phyloP scores from a whole-genome alignment of 371 early-diverging fungal species.

The Circinella minor region DNA sequence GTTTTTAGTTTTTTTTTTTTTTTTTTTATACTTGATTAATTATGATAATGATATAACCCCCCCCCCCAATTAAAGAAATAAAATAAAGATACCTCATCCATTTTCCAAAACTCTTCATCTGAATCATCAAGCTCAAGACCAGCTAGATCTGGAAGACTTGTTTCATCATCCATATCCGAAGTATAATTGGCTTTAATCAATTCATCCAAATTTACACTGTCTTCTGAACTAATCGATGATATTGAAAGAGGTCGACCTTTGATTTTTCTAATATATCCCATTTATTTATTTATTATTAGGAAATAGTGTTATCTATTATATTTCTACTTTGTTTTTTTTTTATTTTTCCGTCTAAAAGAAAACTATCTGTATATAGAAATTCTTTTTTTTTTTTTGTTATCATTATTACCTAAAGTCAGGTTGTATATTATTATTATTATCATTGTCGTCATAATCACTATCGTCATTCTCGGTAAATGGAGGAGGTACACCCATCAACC shows the following conservation, averaged over 20 bases:
- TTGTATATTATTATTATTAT: constrained; percentile 11
- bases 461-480: neutral
- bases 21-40: too few species aligned
- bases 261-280: constrained; percentile 2
- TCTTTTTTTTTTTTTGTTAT: too few species aligned
- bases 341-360: too few species aligned
- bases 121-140: constrained; percentile 50
- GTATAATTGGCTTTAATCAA: constrained; percentile 48
- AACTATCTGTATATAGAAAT: too few species aligned
- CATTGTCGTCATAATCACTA: constrained; percentile 12
- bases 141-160: constrained; percentile 40
- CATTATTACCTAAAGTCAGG: neutral
- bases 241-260: constrained; percentile 41
- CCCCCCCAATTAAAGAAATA: too few species aligned
- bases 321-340: too few species aligned
- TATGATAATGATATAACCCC: too few species aligned
- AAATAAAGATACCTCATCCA: constrained; percentile 34
- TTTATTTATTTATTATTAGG: neutral
- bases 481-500: constrained; percentile 28
- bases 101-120: constrained; percentile 52
- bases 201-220: constrained; percentile 50
- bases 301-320: too few species aligned
- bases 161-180: constrained; percentile 47
- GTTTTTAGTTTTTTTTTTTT: neutral
- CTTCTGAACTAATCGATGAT: constrained; percentile 46